phyloP scores from a whole-genome alignment of 2,329 filamentous ascomycete genomes.

The Botrytis tulipae region DNA sequence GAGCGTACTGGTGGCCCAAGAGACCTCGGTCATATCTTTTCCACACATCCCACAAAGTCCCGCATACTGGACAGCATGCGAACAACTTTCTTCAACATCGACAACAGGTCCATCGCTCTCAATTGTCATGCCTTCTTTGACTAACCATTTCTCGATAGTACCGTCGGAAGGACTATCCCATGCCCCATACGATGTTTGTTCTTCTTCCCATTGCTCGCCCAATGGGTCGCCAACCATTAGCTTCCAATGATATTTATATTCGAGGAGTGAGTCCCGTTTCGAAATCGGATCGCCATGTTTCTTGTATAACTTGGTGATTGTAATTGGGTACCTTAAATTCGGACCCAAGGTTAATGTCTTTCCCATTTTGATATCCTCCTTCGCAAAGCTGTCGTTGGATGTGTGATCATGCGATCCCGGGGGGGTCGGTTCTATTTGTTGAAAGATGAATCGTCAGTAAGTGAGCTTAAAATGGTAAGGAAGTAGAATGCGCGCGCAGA shows the following conservation, averaged over 20 bases:
- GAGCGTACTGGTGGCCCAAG: constrained; percentile 75
- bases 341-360: constrained; percentile 54
- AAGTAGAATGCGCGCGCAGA: neutral
- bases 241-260: constrained; percentile 81
- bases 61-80: constrained; percentile 86
- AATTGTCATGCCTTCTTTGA: constrained; percentile 66
- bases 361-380: constrained; percentile 42
- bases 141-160: constrained; percentile 71
- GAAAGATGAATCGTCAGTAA: constrained; percentile 22
- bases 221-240: constrained; percentile 70
- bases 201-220: constrained; percentile 62
- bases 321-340: constrained; percentile 87
- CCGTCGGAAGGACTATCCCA: constrained; percentile 87
- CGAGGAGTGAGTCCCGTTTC: constrained; percentile 75
- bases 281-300: constrained; percentile 70
- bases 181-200: constrained; percentile 68
- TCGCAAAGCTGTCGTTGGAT: constrained; percentile 26
- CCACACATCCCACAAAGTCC: constrained; percentile 91
- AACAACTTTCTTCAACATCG: constrained; percentile 85
- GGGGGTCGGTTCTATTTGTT: constrained; percentile 23
- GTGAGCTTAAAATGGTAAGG: constrained; percentile 13
- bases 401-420: constrained; percentile 37
- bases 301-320: constrained; percentile 81
- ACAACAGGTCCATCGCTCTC: constrained; percentile 58
- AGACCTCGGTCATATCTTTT: constrained; percentile 90